phyloP scores from a whole-genome alignment of 805 yeast genomes.

The Kodamaea fukazawae region DNA sequence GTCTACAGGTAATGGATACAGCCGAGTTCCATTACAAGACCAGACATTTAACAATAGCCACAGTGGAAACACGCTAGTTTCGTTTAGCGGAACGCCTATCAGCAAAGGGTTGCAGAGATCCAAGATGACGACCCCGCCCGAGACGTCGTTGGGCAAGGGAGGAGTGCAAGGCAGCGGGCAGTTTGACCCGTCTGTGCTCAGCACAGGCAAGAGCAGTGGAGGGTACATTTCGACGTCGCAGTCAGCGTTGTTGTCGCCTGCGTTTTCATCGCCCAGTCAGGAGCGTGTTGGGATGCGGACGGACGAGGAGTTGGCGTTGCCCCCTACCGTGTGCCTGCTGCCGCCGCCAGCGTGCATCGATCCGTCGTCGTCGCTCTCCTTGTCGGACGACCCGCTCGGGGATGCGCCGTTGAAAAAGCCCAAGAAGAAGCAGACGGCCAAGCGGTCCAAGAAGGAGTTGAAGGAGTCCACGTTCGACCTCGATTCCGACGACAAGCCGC shows the following conservation, averaged over 20 bases:
- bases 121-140: constrained; percentile 40
- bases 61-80: too few species aligned
- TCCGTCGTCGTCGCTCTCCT: constrained; percentile 15
- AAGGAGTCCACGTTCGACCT: constrained; percentile 43
- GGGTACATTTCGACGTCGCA: too few species aligned
- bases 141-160: constrained; percentile 13
- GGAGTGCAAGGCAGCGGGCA: constrained; percentile 14
- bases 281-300: neutral
- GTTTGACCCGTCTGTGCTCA: constrained; percentile 20
- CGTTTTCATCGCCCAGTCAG: constrained; percentile 50
- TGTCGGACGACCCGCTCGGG: constrained; percentile 10
- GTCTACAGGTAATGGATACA: constrained; percentile 9
- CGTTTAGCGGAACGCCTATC: constrained; percentile 20
- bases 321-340: constrained; percentile 8
- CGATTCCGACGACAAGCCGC: constrained; percentile 71
- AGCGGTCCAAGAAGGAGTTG: constrained; percentile 19
- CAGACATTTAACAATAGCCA: constrained; percentile 10
- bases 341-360: constrained; percentile 16
- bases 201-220: too few species aligned
- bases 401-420: constrained; percentile 18
- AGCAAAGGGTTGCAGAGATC: constrained; percentile 14
- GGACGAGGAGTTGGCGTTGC: constrained; percentile 1
- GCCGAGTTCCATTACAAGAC: constrained; percentile 8
- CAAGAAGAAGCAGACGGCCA: constrained; percentile 20
- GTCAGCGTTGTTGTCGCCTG: constrained; percentile 33